phyloP scores from a whole-genome alignment of 2,329 filamentous ascomycete genomes.

The Ceratocystis destructans region DNA sequence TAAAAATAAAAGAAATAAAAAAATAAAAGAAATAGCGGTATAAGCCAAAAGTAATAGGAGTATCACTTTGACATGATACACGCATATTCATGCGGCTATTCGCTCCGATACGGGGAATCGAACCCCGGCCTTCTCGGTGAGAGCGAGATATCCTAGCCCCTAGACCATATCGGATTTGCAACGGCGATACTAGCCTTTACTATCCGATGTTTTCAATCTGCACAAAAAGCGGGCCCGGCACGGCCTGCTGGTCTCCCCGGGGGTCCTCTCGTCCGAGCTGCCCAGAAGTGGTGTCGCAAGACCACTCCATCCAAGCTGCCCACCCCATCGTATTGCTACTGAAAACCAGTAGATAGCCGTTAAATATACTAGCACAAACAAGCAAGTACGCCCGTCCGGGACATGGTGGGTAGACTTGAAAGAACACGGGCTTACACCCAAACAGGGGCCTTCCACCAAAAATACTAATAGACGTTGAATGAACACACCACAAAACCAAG shows the following conservation, averaged over 20 bases:
- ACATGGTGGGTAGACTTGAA: not conserved
- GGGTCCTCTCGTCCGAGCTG: not conserved
- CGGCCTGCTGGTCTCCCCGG: not conserved
- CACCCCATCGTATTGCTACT: no score
- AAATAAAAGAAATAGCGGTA: not conserved
- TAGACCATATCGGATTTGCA: slow-evolving; percentile 19
- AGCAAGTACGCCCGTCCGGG: not conserved
- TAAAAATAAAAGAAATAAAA: not conserved
- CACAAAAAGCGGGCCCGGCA: not conserved
- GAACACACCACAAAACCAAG: not conserved
- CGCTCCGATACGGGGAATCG: slow-evolving; percentile 22
- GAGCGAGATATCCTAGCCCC: slow-evolving; percentile 20
- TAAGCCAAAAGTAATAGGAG: not conserved
- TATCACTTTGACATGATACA: not conserved
- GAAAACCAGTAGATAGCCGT: no score
- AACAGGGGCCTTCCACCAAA: not conserved
- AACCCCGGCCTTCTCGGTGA: slow-evolving; percentile 22
- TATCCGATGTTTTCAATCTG: no score
- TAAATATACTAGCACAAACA: no score
- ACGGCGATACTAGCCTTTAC: no score
- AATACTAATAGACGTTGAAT: not conserved
- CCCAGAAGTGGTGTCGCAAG: not conserved
- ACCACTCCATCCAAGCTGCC: not conserved
- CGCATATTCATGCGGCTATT: no score
- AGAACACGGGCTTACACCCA: not conserved